These are phyloP conservation scores for Ceratocystis albifundus DNA, from an alignment of 2,329 filamentous ascomycete genomes.

Conservation along the genomic window DNA sequence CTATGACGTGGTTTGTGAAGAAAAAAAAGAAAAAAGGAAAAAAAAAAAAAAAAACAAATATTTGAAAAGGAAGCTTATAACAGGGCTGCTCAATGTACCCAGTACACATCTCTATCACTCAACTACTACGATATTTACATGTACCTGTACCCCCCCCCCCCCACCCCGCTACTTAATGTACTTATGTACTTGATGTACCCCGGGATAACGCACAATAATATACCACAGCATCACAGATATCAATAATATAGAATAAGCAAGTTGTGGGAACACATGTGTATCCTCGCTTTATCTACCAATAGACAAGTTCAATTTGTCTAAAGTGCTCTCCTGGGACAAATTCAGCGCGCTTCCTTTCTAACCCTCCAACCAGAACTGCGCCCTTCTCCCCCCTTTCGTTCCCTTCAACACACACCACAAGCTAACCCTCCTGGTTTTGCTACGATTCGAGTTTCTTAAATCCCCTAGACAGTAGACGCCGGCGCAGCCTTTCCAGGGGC, in stretches of 20 bases:
- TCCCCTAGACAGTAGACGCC: too few species aligned
- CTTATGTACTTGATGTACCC: neutral
- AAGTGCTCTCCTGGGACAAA: too few species aligned
- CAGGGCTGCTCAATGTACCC: neutral
- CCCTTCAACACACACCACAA: too few species aligned
- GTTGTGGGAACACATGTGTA: too few species aligned
- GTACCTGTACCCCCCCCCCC: neutral
- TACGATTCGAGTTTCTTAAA: too few species aligned
- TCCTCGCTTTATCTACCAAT: too few species aligned
- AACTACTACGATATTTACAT: neutral
- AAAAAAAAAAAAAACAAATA: neutral
- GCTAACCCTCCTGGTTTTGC: too few species aligned
- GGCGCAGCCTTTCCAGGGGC: too few species aligned
- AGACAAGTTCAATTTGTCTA: too few species aligned
- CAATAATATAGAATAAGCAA: neutral
- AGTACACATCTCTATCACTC: neutral
- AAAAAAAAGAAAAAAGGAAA: neutral
- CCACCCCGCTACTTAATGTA: neutral
- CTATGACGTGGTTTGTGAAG: conserved; percentile 4
- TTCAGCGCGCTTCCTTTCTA: too few species aligned
- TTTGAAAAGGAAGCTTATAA: neutral
- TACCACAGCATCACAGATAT: neutral
- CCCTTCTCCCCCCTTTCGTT: too few species aligned
- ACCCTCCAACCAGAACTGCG: too few species aligned
- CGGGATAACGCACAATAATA: neutral